A percentile compares a stretch with the other conserved stretches of the same genome.
phyloP scores from a whole-genome alignment of 2,329 filamentous ascomycete genomes.

The Neonectria ditissima region DNA sequence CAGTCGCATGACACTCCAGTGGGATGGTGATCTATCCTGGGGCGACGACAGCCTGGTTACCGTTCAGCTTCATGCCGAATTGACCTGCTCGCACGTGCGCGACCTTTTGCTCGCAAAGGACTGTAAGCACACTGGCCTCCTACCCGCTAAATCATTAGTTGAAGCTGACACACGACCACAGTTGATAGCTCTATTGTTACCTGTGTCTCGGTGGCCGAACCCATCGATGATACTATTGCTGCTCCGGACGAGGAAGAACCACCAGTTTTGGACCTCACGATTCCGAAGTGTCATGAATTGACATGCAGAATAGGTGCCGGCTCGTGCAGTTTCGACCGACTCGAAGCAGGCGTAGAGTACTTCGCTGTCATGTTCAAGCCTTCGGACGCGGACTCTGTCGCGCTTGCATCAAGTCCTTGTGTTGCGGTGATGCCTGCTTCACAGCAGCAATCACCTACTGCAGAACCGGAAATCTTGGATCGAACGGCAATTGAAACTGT shows the following conservation, averaged over 20 bases:
- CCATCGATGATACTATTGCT: background rate
- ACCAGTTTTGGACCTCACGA: background rate
- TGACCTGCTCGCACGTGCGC: background rate
- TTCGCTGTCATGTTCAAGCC: conserved; percentile 5
- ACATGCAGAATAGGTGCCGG: background rate
- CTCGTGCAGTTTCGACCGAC: background rate
- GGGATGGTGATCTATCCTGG: background rate
- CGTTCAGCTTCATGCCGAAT: background rate
- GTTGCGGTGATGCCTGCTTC: background rate
- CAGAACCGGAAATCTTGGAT: background rate
- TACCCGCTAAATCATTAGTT: too few relatives aligned
- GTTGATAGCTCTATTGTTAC: background rate
- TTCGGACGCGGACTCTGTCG: background rate
- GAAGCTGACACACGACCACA: too few relatives aligned
- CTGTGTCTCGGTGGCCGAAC: background rate
- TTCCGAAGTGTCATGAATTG: background rate
- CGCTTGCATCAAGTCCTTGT: background rate
- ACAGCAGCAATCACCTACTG: background rate
- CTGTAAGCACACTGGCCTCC: too few relatives aligned
- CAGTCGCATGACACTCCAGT: background rate
- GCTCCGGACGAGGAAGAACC: background rate
- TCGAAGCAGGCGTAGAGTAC: background rate
- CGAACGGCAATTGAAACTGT: background rate
- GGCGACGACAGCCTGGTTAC: background rate
- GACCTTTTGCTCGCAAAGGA: background rate